Evolutionary conservation across 345 rosid genomes (phyloP).

Genomic region (Syzygium aqueum): DNA sequence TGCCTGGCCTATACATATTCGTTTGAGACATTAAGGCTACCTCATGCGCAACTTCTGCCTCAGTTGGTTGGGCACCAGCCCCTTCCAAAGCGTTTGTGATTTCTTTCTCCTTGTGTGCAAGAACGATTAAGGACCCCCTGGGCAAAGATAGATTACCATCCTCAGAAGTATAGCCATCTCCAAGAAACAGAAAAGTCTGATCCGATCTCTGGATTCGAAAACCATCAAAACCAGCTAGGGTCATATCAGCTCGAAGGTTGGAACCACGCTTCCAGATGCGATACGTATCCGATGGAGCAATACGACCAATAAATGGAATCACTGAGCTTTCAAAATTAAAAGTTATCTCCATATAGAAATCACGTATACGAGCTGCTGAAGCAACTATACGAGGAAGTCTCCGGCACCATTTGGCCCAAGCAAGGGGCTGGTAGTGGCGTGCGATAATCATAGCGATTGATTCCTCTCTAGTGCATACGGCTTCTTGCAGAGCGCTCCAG

Average conservation of each 20-base stretch:
- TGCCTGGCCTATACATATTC: constrained; percentile 98
- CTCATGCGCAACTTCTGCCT: constrained; percentile 89
- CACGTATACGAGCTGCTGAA: constrained; percentile 74
- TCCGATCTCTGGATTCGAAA: constrained; percentile 92
- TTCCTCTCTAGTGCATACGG: constrained; percentile 97
- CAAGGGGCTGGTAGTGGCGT: constrained; percentile 90
- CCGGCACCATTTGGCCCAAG: constrained; percentile 99
- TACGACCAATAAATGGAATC: constrained; percentile 90
- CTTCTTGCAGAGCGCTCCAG: constrained; percentile 99
- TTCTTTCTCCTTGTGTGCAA: constrained; percentile 92
- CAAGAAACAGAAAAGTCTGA: constrained; percentile 83
- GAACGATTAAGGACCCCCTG: constrained; percentile 81
- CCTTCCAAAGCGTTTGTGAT: constrained; percentile 96
- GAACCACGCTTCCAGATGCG: constrained; percentile 98
- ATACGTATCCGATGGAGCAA: constrained; percentile 98
- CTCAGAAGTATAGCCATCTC: constrained; percentile 75
- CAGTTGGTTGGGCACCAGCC: constrained; percentile 89
- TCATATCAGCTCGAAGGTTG: constrained; percentile 98
- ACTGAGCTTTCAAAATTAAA: constrained; percentile 98
- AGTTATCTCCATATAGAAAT: constrained; percentile 96
- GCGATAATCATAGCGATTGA: constrained; percentile 85
- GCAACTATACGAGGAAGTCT: constrained; percentile 90
- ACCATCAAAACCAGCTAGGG: constrained; percentile 97
- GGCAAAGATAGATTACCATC: constrained; percentile 57
- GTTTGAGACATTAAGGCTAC: constrained; percentile 96